These are phyloP conservation scores for Ceriops zippeliana DNA, from an alignment of 345 rosid species.

Conservation along the genomic window DNA sequence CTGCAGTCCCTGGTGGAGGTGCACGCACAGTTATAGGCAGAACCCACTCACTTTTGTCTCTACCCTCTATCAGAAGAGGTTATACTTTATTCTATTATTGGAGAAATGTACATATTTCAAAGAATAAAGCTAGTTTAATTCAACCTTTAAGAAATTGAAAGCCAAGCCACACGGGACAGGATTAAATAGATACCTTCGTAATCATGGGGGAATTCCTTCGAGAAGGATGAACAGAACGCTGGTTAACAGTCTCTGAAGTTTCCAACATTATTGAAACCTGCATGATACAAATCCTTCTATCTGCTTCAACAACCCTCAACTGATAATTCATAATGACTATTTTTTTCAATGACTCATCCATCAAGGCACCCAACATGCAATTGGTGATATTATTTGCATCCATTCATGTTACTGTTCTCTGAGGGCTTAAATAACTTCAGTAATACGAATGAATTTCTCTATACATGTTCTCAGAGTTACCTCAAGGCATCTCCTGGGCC, in stretches of 20 bases:
- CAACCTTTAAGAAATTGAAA: no score
- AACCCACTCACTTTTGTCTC: constrained; percentile 90
- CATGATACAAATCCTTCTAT: constrained; percentile 21
- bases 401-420: neutral
- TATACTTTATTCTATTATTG: no score
- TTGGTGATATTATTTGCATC: neutral
- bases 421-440: neutral
- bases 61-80: constrained; percentile 70
- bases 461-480: constrained; percentile 33
- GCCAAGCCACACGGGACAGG: neutral
- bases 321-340: neutral
- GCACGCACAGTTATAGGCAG: constrained; percentile 93
- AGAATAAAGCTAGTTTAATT: no score
- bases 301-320: neutral
- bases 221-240: constrained; percentile 74
- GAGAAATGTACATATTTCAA: no score
- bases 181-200: constrained; percentile 52
- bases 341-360: neutral
- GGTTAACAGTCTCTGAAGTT: constrained; percentile 74
- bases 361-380: neutral
- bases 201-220: constrained; percentile 77
- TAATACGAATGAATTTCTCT: constrained; percentile 2
- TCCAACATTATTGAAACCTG: constrained; percentile 81
- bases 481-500: constrained; percentile 91
- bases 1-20: constrained; percentile 59